Conservation (phyloP, 2,329 filamentous ascomycete genomes). For the Venturiaceae sp. region DNA sequence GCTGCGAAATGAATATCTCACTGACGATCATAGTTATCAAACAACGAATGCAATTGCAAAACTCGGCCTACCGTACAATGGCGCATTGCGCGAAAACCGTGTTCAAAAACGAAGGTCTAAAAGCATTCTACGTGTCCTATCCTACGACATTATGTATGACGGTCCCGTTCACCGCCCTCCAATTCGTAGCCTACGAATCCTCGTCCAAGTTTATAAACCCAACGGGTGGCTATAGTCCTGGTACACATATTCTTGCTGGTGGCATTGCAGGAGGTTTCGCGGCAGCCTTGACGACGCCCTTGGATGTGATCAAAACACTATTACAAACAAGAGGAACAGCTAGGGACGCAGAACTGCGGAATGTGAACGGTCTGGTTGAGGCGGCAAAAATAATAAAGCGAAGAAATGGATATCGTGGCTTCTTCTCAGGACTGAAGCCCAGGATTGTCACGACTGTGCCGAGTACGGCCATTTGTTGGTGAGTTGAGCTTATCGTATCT, state of each 20-base stretch:
- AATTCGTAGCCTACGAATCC: slow-evolving; percentile 97
- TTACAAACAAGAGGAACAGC: slow-evolving; percentile 86
- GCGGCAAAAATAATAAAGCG: slow-evolving; percentile 74
- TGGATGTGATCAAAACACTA: slow-evolving; percentile 98
- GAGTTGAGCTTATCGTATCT: slow-evolving; percentile 18
- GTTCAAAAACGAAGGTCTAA: slow-evolving; percentile 76
- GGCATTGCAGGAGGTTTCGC: slow-evolving; percentile 89
- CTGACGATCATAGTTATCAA: slow-evolving; percentile 67
- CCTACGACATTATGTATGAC: slow-evolving; percentile 98
- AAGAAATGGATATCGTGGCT: slow-evolving; percentile 75
- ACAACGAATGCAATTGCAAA: slow-evolving; percentile 97
- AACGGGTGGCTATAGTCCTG: slow-evolving; percentile 73
- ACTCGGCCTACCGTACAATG: slow-evolving; percentile 85
- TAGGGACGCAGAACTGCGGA: slow-evolving; percentile 67
- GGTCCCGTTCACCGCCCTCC: slow-evolving; percentile 90
- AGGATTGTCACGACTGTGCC: slow-evolving; percentile 95
- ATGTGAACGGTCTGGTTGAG: slow-evolving; percentile 71
- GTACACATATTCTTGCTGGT: slow-evolving; percentile 88
- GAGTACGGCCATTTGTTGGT: slow-evolving; percentile 99
- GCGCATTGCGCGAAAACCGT: slow-evolving; percentile 79
- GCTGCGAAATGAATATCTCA: neutral
- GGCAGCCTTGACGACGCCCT: slow-evolving; percentile 84
- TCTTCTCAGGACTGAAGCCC: slow-evolving; percentile 87
- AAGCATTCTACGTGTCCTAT: slow-evolving; percentile 96
- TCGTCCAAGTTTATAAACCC: slow-evolving; percentile 92